Percentiles rank a stretch among this genome's conserved stretches.
These are phyloP conservation scores for Miscanthus sacchariflorus DNA, from an alignment of 202 grass and related monocot species.

Conservation along the genomic window DNA sequence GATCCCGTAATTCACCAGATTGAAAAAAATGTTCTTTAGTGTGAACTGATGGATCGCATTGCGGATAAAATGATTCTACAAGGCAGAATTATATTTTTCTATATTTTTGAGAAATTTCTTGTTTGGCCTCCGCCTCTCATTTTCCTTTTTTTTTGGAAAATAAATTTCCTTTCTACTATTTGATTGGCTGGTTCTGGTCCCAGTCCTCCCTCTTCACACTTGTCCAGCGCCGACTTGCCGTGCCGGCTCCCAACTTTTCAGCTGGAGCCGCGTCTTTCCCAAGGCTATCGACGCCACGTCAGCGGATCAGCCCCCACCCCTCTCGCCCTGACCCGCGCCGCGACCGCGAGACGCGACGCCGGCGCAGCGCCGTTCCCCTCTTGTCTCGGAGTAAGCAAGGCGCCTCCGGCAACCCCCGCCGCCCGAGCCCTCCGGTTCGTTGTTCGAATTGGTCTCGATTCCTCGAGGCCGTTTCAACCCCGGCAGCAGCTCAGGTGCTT, in stretches of 20 bases:
- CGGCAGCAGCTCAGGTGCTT: slow-evolving; percentile 31
- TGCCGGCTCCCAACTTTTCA: slow-evolving; percentile 6
- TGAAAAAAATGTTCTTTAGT: no score
- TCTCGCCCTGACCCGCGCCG: not conserved
- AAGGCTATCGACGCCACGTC: slow-evolving; percentile 33
- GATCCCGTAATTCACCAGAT: no score
- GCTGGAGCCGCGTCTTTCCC: not conserved
- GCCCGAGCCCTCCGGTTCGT: not conserved
- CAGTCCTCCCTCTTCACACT: not conserved
- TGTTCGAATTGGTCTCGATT: not conserved
- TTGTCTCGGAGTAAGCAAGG: not conserved
- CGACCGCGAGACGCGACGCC: not conserved
- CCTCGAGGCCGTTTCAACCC: not conserved
- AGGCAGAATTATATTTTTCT: not conserved
- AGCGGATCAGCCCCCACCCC: not conserved
- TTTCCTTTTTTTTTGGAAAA: no score
- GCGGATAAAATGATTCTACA: no score
- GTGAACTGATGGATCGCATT: no score
- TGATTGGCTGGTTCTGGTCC: not conserved
- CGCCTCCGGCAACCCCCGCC: not conserved
- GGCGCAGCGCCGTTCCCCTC: slow-evolving; percentile 13
- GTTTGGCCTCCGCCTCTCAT: not conserved
- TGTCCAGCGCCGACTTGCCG: not conserved
- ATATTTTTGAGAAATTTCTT: not conserved
- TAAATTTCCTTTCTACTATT: no score